These are phyloP conservation scores for Diospyros kaki DNA, from an alignment of 148 eudicot species.

Conservation along the genomic window DNA sequence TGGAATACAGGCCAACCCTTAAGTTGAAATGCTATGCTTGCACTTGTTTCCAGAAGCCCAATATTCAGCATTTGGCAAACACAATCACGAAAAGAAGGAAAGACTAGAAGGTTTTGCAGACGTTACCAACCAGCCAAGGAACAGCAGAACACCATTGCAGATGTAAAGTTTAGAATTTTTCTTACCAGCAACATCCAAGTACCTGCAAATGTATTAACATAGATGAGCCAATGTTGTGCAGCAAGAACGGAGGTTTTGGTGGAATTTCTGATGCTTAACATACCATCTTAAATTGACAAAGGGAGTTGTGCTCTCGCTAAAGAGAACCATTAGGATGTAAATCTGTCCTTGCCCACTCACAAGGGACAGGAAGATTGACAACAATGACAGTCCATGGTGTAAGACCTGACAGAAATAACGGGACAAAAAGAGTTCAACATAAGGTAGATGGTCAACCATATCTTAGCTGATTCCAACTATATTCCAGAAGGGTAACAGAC, in stretches of 20 bases:
- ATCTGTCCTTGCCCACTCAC: conserved; percentile 60
- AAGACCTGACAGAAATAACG: conserved; percentile 45
- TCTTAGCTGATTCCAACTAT: neutral
- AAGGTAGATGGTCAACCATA: neutral
- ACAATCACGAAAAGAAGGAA: neutral
- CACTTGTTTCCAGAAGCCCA: neutral
- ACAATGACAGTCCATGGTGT: conserved; percentile 80
- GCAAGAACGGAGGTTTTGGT: neutral
- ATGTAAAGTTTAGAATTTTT: conserved; percentile 71
- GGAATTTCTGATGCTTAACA: conserved; percentile 9
- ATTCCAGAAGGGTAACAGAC: neutral
- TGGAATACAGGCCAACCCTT: conserved; percentile 3
- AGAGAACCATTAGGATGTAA: conserved; percentile 76
- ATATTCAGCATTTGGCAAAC: neutral
- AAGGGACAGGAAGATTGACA: conserved; percentile 55
- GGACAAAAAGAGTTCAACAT: neutral
- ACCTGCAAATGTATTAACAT: conserved; percentile 43
- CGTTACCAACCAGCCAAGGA: conserved; percentile 90
- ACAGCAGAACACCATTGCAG: conserved; percentile 73
- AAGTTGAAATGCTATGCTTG: neutral
- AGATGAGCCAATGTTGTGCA: neutral
- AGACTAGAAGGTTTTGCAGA: conserved; percentile 5
- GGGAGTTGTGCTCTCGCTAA: conserved; percentile 87
- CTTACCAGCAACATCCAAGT: conserved; percentile 74
- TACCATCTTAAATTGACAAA: conserved; percentile 94